phyloP scores from a whole-genome alignment of 345 rosid genomes.

The Salix dunnii region DNA sequence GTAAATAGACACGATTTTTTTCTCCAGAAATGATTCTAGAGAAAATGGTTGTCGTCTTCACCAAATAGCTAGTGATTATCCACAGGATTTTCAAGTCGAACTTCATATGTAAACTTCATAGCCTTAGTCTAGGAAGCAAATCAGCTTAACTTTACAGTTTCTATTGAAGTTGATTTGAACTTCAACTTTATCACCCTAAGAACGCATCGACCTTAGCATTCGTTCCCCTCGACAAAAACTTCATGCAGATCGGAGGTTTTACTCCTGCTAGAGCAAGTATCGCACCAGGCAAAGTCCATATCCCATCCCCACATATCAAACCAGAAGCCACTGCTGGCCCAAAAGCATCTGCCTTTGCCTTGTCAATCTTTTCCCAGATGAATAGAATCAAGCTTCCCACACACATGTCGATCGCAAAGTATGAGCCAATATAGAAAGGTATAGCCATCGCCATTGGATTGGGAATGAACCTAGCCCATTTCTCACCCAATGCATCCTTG shows the following conservation, averaged over 20 bases:
- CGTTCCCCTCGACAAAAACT: constrained; percentile 27
- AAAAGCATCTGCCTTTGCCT: constrained; percentile 24
- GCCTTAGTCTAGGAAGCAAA: not conserved
- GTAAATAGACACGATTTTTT: not conserved
- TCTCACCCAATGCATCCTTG: constrained; percentile 9
- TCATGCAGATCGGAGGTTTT: constrained; percentile 46
- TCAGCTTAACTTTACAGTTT: not conserved
- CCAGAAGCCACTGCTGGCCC: constrained; percentile 41
- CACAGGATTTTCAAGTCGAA: not conserved
- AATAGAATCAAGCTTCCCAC: constrained; percentile 33
- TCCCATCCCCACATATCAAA: constrained; percentile 20
- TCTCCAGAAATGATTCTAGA: not conserved
- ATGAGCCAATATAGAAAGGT: constrained; percentile 40
- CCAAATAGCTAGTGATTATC: not conserved
- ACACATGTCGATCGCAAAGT: constrained; percentile 49
- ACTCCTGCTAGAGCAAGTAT: constrained; percentile 35
- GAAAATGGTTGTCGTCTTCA: not conserved
- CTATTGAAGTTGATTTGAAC: not conserved
- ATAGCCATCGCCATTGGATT: constrained; percentile 47
- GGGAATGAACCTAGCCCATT: constrained; percentile 26
- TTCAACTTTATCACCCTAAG: not conserved
- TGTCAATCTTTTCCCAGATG: constrained; percentile 31
- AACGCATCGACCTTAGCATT: constrained; percentile 1
- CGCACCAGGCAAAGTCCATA: not conserved
- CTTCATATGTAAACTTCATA: not conserved